These are phyloP conservation scores for Harringtonia lauricola DNA, from an alignment of 2,329 filamentous ascomycete genomes.

Conservation along the genomic window DNA sequence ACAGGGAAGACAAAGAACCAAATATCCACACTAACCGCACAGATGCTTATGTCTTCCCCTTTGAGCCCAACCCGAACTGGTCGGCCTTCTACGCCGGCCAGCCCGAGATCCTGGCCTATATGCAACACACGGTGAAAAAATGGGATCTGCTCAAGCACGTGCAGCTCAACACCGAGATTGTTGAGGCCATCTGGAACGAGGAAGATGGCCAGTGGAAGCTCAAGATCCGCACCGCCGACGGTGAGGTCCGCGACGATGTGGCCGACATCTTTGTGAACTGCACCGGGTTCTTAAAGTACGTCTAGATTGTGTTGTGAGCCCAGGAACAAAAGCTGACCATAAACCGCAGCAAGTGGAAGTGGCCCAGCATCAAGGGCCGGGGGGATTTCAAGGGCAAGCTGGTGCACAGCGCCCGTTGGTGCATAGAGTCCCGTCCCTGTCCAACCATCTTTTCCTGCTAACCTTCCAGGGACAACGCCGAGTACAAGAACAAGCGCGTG, in stretches of 20 bases:
- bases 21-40: neutral
- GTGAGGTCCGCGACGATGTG: neutral
- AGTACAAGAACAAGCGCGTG: constrained; percentile 1
- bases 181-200: neutral
- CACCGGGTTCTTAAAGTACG: neutral
- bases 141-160: constrained; percentile 1
- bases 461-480: constrained; percentile 8
- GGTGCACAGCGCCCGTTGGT: constrained; percentile 9
- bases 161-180: neutral
- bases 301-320: too few species aligned
- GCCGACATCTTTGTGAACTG: neutral
- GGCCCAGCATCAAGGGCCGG: constrained; percentile 19
- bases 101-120: neutral
- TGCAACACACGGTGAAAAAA: neutral
- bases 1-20: neutral
- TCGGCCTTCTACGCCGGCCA: neutral
- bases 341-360: constrained; percentile 36
- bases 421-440: too few species aligned
- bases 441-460: too few species aligned
- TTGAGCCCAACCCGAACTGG: constrained; percentile 1
- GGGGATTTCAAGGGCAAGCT: constrained; percentile 7
- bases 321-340: neutral
- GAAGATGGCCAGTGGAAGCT: neutral
- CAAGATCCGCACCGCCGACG: neutral
- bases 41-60: neutral